Base-by-base conservation (phyloP, 768 basidiomycete genomes). In the Cytidiella melzeri region DNA sequence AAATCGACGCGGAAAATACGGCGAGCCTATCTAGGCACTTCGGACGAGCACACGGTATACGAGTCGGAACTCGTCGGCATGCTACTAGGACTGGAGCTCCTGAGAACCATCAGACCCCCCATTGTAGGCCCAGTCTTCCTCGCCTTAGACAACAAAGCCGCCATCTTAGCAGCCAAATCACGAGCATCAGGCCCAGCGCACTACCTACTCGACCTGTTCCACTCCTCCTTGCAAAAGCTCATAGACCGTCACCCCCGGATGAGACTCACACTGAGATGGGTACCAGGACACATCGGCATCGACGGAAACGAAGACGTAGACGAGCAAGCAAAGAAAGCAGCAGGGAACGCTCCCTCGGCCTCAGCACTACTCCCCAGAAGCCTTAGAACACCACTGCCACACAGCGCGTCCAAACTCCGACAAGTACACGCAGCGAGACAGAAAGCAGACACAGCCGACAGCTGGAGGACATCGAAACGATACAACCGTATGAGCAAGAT, bases 1-100 rank as follows among this genome's bases (percentile, higher is more conserved):
- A 18, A 45, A 28, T 15, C n/a, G n/a, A n/a, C n/a, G n/a, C n/a
- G n/a, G 36, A 21, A 24, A 23, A 26, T 55, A 2, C 27, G 60
- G 13, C 43, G 47, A 18, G 50, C 48, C 18, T 40, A 62, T n/a
- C 52, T 70, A 5, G 63, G 65, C 5, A 23, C 34, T 0, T 47
- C 47, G 1, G 43, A 30, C 3, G 44, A 61, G 9, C 64, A 67
- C 51, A 64, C 57, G 1, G 62, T 65, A 0, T 64, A 62, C 28
- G 63, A 67, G 46, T 65, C 55, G 1, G 65, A 70, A 42, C n/a
- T 57, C 1, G 57, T 65, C 5, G 68, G 64, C 0, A 41, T 64
- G 4, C 27, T 62, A 0, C 48, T 71, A 3, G 64, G 55, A 0
- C 11, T 61, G 2, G 54, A 66, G 6, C 55, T 70, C 11, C 27